Base-by-base conservation (phyloP, 2,329 filamentous ascomycete species). In the Venturiaceae sp. region DNA sequence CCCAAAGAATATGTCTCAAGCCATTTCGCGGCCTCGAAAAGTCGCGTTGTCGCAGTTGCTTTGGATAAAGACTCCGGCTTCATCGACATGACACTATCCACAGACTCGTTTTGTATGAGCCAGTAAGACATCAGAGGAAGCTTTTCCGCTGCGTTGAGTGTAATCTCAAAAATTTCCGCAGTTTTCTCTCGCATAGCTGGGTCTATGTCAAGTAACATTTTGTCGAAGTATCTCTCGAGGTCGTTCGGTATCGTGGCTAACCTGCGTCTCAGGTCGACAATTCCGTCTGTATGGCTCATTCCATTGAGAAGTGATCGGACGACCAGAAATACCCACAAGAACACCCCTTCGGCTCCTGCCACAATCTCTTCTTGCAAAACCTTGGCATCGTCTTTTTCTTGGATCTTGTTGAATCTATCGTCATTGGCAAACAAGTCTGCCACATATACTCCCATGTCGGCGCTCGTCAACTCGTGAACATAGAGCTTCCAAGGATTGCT, bases 321-420 rank as follows among this genome's bases (percentile, higher is more conserved):
- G 26, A 64, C 66, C 14, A 68, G 60, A 9, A 30, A 19, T 7
- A 64, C 63, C 66, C 66, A 67, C 1, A 68, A 58, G 47, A 67
- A 68, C 2, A 68, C 66, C 3, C 65, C 63, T 16, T 63, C 41
- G 2, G 65, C 39, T 55, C 39, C 63, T 39, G 8, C 16, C 11
- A 58, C 57, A 26, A 56, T 58, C 14, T 19, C n/a, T 53, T 8
- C 23, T 13, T 26, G 13, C 32, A 57, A 47, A 16, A 37, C 53
- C 11, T 33, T 8, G 9, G 28, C 19, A 11, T 33, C 7, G 19
- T 19, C 30, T 9, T 30, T 28, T 44, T n/a, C 14, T 21, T 19
- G 16, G 8, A 13, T 44, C 13, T 28, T 57, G 14, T 11, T 23
- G 19, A 44, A 8, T 16, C 16, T 23, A 26, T 47, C 53, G n/a